These are phyloP conservation scores for Hyparrhenia diplandra DNA, from an alignment of 176 grass and related monocot species.

Conservation along the genomic window DNA sequence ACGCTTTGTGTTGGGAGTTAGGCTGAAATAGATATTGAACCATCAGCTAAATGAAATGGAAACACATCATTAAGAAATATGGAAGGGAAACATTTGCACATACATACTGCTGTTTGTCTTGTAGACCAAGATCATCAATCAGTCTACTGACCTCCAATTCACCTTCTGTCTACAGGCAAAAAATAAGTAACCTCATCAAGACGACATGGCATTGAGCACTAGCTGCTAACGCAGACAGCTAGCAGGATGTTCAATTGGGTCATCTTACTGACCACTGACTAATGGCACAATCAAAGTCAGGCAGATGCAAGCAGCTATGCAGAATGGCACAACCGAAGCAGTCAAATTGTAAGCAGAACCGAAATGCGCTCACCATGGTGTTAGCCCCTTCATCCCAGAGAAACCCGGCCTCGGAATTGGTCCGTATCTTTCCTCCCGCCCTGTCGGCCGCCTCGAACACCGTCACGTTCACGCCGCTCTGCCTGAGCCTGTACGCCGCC, in stretches of 20 bases:
- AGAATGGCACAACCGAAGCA: neutral
- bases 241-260: neutral
- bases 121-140: constrained; percentile 76
- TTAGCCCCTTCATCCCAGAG: constrained; percentile 99
- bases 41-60: constrained; percentile 15
- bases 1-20: constrained; percentile 80
- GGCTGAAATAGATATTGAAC: constrained; percentile 51
- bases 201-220: neutral
- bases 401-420: constrained; percentile 62
- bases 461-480: constrained; percentile 68
- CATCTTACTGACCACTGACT: neutral
- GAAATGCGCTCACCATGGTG: constrained; percentile 70
- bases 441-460: constrained; percentile 76
- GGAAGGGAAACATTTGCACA: constrained; percentile 32
- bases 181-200: neutral
- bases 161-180: constrained; percentile 44
- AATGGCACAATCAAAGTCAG: neutral
- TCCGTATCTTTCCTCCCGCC: constrained; percentile 86
- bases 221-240: neutral
- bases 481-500: constrained; percentile 81
- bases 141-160: constrained; percentile 58
- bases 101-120: constrained; percentile 85
- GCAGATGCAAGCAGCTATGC: neutral
- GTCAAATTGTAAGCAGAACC: neutral
- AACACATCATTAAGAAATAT: neutral